A percentile compares a stretch with the other conserved stretches of the same genome.
These are phyloP conservation scores for Macadamia tetraphylla DNA, from an alignment of 164 flowering plant genomes.

Conservation along the genomic window DNA sequence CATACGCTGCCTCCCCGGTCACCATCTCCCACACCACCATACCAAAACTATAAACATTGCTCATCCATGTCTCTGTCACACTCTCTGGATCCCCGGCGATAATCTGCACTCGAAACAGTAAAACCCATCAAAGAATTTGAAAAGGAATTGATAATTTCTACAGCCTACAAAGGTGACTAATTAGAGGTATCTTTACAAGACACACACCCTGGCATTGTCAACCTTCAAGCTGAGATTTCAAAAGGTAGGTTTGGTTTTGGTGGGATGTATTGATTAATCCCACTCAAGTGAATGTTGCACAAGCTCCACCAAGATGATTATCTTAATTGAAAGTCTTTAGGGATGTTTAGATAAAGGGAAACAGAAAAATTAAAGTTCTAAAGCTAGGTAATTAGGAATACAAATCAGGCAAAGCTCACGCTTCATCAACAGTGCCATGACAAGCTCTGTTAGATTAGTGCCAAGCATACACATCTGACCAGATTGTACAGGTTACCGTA, in stretches of 20 bases:
- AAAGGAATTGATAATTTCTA: too few species aligned
- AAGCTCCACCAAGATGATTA: constrained; percentile 9
- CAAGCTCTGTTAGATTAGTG: constrained; percentile 16
- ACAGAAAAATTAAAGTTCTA: constrained; percentile 16
- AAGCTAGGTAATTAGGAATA: constrained; percentile 28
- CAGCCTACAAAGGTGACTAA: background rate
- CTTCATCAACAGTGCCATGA: constrained; percentile 23
- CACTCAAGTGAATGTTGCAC: constrained; percentile 20
- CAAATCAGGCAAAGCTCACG: constrained; percentile 35
- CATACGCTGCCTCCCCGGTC: constrained; percentile 83
- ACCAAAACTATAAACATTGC: constrained; percentile 89
- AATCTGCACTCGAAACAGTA: constrained; percentile 41
- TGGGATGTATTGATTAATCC: constrained; percentile 23
- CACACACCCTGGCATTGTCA: too few species aligned
- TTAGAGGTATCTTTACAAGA: background rate
- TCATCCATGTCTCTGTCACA: constrained; percentile 89
- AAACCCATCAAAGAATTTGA: background rate
- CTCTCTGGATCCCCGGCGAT: constrained; percentile 94
- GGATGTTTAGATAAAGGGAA: constrained; percentile 28
- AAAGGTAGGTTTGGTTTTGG: constrained; percentile 9
- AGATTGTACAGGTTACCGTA: too few species aligned
- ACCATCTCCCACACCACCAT: constrained; percentile 97
- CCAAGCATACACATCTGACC: too few species aligned
- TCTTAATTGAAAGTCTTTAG: constrained; percentile 2
- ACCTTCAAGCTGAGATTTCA: background rate